Conservation (phyloP, 768 basidiomycete species). For the Tricholoma furcatifolium region DNA sequence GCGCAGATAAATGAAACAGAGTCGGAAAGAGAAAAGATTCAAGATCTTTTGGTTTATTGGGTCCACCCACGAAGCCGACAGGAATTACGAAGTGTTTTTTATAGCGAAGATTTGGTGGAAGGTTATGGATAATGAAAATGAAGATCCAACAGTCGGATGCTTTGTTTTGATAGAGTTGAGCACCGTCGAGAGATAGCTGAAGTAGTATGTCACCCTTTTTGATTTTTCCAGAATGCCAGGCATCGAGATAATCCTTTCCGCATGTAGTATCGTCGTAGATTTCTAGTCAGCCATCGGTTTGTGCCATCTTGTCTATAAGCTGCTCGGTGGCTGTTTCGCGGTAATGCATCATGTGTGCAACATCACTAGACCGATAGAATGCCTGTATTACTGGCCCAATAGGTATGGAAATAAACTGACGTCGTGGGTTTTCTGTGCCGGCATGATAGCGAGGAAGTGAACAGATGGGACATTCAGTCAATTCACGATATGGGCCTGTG, state of each 20-base stretch:
- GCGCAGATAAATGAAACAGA: constrained; percentile 25
- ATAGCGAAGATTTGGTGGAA: constrained; percentile 11
- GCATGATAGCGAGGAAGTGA: background rate
- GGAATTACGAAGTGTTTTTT: constrained; percentile 10
- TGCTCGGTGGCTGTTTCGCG: background rate
- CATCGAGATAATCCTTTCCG: background rate
- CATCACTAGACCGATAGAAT: too few relatives aligned
- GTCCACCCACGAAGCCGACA: constrained; percentile 20
- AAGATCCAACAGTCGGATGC: too few relatives aligned
- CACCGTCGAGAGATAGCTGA: constrained; percentile 21
- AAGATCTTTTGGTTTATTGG: constrained; percentile 5
- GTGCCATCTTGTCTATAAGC: background rate
- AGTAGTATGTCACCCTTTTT: constrained; percentile 21
- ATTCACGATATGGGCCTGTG: constrained; percentile 1
- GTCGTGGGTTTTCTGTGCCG: background rate
- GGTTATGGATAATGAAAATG: constrained; percentile 28
- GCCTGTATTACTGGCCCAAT: too few relatives aligned
- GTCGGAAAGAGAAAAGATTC: constrained; percentile 17
- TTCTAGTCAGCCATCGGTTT: background rate
- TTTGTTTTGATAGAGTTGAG: too few relatives aligned
- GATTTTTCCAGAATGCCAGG: background rate
- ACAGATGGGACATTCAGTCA: constrained; percentile 3
- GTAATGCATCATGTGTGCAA: constrained; percentile 2
- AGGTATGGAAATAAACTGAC: too few relatives aligned
- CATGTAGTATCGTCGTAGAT: constrained; percentile 8